Conservation (phyloP, 2,329 filamentous ascomycete genomes). For the Microcera coccophila region DNA sequence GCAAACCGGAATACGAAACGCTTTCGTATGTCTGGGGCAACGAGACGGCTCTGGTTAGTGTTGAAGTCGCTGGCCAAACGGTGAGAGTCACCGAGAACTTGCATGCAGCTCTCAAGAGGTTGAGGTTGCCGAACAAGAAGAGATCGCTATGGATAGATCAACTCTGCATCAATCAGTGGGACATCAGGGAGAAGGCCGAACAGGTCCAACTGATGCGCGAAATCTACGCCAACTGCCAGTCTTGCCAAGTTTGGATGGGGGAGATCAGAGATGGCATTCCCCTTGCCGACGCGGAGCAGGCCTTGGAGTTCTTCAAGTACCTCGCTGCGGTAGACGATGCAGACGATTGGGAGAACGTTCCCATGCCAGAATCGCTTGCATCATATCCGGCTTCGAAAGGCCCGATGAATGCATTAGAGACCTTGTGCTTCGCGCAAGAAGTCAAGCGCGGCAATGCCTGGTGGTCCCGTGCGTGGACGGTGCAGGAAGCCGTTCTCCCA, state of each 20-base stretch:
- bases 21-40: constrained; percentile 12
- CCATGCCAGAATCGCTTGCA: background rate
- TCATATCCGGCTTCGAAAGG: constrained; percentile 2
- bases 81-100: constrained; percentile 10
- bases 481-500: constrained; percentile 12
- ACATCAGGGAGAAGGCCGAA: constrained; percentile 7
- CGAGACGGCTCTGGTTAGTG: constrained; percentile 1
- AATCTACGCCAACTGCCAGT: constrained; percentile 7
- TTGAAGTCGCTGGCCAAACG: constrained; percentile 5
- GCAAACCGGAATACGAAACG: constrained; percentile 6
- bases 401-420: constrained; percentile 6
- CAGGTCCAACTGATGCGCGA: constrained; percentile 11
- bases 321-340: constrained; percentile 7
- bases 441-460: constrained; percentile 3
- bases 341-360: background rate
- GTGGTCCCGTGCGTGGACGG: constrained; percentile 10
- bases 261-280: constrained; percentile 3
- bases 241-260: constrained; percentile 10
- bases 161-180: constrained; percentile 15
- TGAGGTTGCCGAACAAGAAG: constrained; percentile 1
- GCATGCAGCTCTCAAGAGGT: constrained; percentile 1
- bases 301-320: constrained; percentile 7
- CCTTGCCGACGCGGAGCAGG: constrained; percentile 2
- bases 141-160: constrained; percentile 11
- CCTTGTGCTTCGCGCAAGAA: background rate